Conservation (phyloP, 805 yeast species). For the Candida fluviatilis region DNA sequence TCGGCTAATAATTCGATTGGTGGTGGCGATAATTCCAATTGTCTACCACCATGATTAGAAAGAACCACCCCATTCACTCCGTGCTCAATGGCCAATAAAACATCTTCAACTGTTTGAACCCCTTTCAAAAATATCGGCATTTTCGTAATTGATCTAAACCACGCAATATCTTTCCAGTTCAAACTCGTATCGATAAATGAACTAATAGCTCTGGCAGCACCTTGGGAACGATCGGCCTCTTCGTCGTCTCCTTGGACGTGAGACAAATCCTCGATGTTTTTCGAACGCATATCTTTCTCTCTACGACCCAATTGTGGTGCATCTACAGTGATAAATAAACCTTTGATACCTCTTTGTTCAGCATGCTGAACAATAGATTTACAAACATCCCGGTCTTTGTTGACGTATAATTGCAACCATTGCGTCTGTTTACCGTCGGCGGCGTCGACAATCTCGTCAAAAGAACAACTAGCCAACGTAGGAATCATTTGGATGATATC, state of each 20-base stretch:
- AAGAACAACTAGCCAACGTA: slow-evolving; percentile 82
- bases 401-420: slow-evolving; percentile 88
- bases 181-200: slow-evolving; percentile 59
- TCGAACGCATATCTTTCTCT: slow-evolving; percentile 78
- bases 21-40: slow-evolving; percentile 58
- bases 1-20: slow-evolving; percentile 61
- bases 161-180: slow-evolving; percentile 35
- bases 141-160: slow-evolving; percentile 36
- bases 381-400: slow-evolving; percentile 66
- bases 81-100: slow-evolving; percentile 50
- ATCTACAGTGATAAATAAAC: slow-evolving; percentile 85
- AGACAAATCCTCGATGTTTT: slow-evolving; percentile 44
- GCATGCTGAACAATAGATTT: slow-evolving; percentile 63
- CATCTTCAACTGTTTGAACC: slow-evolving; percentile 63
- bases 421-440: slow-evolving; percentile 65
- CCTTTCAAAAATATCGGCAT: slow-evolving; percentile 54
- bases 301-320: slow-evolving; percentile 91
- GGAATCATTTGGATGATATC: slow-evolving; percentile 84
- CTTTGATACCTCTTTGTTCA: slow-evolving; percentile 70
- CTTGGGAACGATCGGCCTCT: slow-evolving; percentile 60
- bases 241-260: slow-evolving; percentile 49
- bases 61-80: slow-evolving; percentile 63
- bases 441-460: slow-evolving; percentile 79
- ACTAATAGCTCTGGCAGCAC: slow-evolving; percentile 86
- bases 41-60: slow-evolving; percentile 76